These are phyloP conservation scores for Solanum pimpinellifolium DNA, from an alignment of 257 asterid genomes.

Conservation along the genomic window DNA sequence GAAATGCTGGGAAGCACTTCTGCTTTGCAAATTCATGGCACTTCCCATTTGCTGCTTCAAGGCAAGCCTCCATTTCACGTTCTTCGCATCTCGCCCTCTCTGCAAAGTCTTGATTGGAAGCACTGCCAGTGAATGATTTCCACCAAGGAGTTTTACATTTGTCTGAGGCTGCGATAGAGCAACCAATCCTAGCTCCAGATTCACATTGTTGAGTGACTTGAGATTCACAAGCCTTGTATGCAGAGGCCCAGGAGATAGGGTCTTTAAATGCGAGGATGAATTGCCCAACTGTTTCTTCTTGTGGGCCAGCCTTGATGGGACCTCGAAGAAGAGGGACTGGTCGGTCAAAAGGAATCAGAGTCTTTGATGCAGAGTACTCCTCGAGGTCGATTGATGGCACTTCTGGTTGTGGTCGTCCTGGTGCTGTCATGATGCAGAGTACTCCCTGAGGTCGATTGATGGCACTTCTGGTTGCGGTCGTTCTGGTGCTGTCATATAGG, in stretches of 20 bases:
- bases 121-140: slow-evolving; percentile 40
- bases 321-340: slow-evolving; percentile 70
- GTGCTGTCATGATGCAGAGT: slow-evolving; percentile 26
- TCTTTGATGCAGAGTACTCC: slow-evolving; percentile 57
- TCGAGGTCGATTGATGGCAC: slow-evolving; percentile 25
- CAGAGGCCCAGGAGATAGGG: slow-evolving; percentile 51
- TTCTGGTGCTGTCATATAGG: background rate
- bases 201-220: slow-evolving; percentile 63
- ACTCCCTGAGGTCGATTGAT: slow-evolving; percentile 34
- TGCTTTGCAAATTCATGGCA: slow-evolving; percentile 47
- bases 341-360: slow-evolving; percentile 42
- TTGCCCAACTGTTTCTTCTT: slow-evolving; percentile 42
- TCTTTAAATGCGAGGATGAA: slow-evolving; percentile 60
- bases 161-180: slow-evolving; percentile 76
- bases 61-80: slow-evolving; percentile 59
- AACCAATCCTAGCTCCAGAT: slow-evolving; percentile 73
- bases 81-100: slow-evolving; percentile 79
- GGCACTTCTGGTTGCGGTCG: slow-evolving; percentile 13
- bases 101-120: slow-evolving; percentile 27
- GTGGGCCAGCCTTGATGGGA: slow-evolving; percentile 38
- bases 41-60: slow-evolving; percentile 35
- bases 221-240: slow-evolving; percentile 37
- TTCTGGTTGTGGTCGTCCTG: slow-evolving; percentile 6
- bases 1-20: slow-evolving; percentile 55
- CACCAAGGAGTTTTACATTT: slow-evolving; percentile 86